phyloP scores from a whole-genome alignment of 208 protist species.

The Crithidia bombi region DNA sequence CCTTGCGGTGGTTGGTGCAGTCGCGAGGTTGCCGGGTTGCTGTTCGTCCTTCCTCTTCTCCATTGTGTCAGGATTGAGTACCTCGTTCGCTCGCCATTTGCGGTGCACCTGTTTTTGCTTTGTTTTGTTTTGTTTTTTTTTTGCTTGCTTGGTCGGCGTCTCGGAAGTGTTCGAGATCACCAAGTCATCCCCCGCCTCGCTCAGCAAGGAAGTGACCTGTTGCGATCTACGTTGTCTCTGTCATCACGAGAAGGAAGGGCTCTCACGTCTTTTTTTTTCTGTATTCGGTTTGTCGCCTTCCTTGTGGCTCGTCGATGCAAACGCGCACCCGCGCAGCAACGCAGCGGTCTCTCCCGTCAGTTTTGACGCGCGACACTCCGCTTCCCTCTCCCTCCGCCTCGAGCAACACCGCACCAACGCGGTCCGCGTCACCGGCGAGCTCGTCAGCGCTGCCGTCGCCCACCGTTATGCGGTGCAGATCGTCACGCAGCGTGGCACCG shows the following conservation, averaged over 20 bases:
- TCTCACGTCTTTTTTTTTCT: not conserved
- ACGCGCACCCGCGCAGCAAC: constrained; percentile 8
- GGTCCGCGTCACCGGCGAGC: not conserved
- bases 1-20: too few species aligned
- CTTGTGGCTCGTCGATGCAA: constrained; percentile 9
- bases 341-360: not conserved
- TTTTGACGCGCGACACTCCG: not conserved
- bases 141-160: too few species aligned
- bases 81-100: not conserved
- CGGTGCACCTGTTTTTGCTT: constrained; percentile 11
- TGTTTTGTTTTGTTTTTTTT: constrained; percentile 8
- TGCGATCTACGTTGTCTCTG: too few species aligned
- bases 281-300: not conserved
- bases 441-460: constrained; percentile 6
- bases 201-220: too few species aligned
- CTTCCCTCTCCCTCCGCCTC: not conserved
- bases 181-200: too few species aligned
- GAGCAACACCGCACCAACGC: not conserved
- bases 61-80: too few species aligned
- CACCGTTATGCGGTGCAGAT: not conserved
- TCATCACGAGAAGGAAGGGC: too few species aligned
- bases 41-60: not conserved
- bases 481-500: not conserved
- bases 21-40: too few species aligned
- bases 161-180: too few species aligned